Evolutionary conservation across 495 filamentous ascomycete genomes (phyloP), one percentile per base, ranked within the genome.

Genomic region (Penicillium simplicissimum): DNA sequence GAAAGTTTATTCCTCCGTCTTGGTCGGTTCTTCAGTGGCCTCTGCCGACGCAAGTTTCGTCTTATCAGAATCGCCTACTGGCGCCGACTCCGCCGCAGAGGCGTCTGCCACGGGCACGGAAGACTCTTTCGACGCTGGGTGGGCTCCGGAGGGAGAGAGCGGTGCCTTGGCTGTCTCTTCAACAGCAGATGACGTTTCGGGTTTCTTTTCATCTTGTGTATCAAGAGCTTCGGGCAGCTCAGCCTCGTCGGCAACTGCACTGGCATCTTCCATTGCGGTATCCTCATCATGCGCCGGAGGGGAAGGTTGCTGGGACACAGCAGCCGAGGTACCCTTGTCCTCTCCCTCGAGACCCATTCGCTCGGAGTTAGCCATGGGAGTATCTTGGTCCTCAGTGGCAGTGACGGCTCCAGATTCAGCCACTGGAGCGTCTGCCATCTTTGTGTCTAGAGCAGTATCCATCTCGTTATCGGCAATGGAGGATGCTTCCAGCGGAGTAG

Each of bases 241-340:
- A 5, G 72, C 55, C 10, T 69, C 72, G 19, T 66, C 64, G 19
- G 63, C 62, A 5, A 70, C 56, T 6, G 67, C 66, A 2, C 68
- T 72, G 10, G 76, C 85, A 64, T 88, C 87, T 62, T 88, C 88
- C 79, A 90, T 88, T 11, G 85, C 72, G 4, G 84, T 79, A 66
- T 90, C 88, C 58, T 87, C 84, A 25, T 84, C 84, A 37, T 85
- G 81, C 25, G 84, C 80, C 31, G 80, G 78, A 28, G 81, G 78
- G 31, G 77, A 80, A 5, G 72, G 70, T 5, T 75, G 76, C 11
- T 69, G 75, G 19, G 81, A 79, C 17, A 72, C 70, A 9, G 76
- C 67, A 25, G 74, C 70, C n/a, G 78, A 73, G 19, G 59, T 60
- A 21, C 63, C 71, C 14, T 67, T 73, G 15, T 81, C 81, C 36